Evolutionary conservation across 371 early-diverging fungal genomes (phyloP).

Genomic region (Mucor saturninus): DNA sequence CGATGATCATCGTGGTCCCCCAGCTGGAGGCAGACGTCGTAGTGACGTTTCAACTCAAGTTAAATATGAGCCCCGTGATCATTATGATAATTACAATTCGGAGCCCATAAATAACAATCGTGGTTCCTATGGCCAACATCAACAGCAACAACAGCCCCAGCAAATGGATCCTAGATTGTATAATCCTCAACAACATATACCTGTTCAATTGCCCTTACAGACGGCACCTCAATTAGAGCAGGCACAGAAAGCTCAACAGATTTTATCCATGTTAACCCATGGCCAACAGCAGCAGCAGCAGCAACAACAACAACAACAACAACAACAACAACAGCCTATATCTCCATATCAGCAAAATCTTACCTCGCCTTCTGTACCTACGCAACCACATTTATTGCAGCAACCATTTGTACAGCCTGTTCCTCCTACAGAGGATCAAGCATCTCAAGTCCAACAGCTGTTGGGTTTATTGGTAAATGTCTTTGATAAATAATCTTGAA

Average conservation of each 20-base stretch:
- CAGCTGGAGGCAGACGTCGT: slow-evolving; percentile 10
- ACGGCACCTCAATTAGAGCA: slow-evolving; percentile 25
- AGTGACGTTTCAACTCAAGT: neutral
- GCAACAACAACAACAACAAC: slow-evolving; percentile 8
- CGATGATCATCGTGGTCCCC: neutral
- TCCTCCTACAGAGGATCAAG: slow-evolving; percentile 27
- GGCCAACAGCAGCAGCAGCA: slow-evolving; percentile 12
- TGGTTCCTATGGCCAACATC: neutral
- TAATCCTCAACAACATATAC: neutral
- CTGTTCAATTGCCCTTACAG: slow-evolving; percentile 3
- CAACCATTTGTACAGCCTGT: slow-evolving; percentile 20
- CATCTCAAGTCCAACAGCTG: slow-evolving; percentile 31
- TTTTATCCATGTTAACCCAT: slow-evolving; percentile 26
- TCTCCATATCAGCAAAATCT: slow-evolving; percentile 15
- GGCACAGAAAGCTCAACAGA: slow-evolving; percentile 39
- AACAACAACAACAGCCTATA: slow-evolving; percentile 1
- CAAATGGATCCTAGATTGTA: slow-evolving; percentile 22
- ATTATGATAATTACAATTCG: slow-evolving; percentile 14
- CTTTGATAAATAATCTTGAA: neutral
- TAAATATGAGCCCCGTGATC: slow-evolving; percentile 10
- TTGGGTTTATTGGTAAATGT: slow-evolving; percentile 32
- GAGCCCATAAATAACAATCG: neutral
- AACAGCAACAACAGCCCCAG: neutral
- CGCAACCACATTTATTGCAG: slow-evolving; percentile 8
- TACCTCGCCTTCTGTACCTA: slow-evolving; percentile 13